Evolutionary conservation across 2,329 filamentous ascomycete species (phyloP).

Genomic region (Colletotrichum sp.): DNA sequence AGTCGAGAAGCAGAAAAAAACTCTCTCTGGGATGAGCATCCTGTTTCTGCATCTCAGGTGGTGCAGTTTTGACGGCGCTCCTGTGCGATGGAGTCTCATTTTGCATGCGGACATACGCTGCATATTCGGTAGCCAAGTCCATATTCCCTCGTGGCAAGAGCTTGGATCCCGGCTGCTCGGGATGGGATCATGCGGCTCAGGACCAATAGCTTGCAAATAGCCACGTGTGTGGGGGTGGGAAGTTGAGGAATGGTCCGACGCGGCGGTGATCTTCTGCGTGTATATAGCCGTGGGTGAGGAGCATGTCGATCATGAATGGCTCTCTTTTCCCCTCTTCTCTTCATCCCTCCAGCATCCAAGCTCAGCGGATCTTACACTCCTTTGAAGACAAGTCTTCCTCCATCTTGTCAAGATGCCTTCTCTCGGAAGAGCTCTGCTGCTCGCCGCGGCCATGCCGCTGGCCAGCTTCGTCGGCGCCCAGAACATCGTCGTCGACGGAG

Average conservation of each 20-base stretch:
- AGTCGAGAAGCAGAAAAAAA: neutral
- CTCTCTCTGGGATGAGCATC: neutral
- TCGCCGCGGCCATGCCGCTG: conserved; percentile 5
- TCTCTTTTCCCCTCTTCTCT: neutral
- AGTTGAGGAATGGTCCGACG: neutral
- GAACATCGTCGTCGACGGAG: conserved; percentile 27
- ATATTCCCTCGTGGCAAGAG: conserved; percentile 2
- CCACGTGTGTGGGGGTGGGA: neutral
- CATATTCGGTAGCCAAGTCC: conserved; percentile 1
- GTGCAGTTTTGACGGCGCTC: neutral
- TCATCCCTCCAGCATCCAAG: neutral
- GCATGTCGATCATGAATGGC: neutral
- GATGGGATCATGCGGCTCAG: neutral
- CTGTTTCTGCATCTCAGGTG: neutral
- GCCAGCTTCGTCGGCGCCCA: conserved; percentile 22
- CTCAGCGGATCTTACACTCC: neutral
- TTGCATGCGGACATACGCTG: neutral
- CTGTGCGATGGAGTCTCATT: neutral
- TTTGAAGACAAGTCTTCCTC: neutral
- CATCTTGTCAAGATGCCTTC: conserved; percentile 11
- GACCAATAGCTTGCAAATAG: neutral
- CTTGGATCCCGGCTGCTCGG: neutral
- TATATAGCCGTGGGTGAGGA: neutral
- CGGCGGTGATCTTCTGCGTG: neutral
- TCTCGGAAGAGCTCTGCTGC: neutral